These are phyloP conservation scores for Medicago arabica DNA, from an alignment of 306 rosid species.

Conservation along the genomic window DNA sequence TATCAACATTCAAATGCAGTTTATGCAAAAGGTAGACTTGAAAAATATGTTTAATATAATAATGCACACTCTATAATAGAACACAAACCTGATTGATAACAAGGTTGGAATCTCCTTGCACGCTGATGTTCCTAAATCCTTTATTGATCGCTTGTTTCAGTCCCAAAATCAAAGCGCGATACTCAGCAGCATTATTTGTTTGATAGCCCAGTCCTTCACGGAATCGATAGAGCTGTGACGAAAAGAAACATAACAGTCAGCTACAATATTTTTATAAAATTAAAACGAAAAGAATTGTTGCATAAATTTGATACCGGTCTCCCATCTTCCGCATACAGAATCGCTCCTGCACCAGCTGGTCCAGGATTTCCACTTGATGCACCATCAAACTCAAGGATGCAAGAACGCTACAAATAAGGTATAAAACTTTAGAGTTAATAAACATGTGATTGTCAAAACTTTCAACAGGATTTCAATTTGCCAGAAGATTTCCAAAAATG, in stretches of 20 bases:
- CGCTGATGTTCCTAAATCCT: conserved; percentile 66
- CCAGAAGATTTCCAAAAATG: no score
- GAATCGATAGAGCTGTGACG: conserved; percentile 58
- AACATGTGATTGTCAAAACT: neutral
- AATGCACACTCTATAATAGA: neutral
- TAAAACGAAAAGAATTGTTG: neutral
- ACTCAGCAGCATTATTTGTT: conserved; percentile 83
- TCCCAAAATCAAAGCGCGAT: conserved; percentile 81
- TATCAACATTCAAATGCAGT: neutral
- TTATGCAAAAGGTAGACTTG: neutral
- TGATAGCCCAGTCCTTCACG: conserved; percentile 82
- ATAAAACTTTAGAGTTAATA: neutral
- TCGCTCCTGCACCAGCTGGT: conserved; percentile 88
- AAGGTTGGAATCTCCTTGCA: conserved; percentile 76
- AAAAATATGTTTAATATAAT: neutral
- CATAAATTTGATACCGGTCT: conserved; percentile 52
- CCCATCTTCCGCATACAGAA: conserved; percentile 66
- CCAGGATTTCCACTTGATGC: conserved; percentile 99
- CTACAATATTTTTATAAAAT: neutral
- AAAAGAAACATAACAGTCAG: conserved; percentile 21
- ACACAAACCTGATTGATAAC: conserved; percentile 86
- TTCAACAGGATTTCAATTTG: neutral
- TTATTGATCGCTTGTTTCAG: conserved; percentile 64
- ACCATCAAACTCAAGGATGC: conserved; percentile 78
- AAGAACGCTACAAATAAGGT: conserved; percentile 56